A percentile compares a stretch with the other conserved stretches of the same genome.
These are phyloP conservation scores for Talaromyces proteolyticus DNA, from an alignment of 495 filamentous ascomycete species.

Conservation along the genomic window DNA sequence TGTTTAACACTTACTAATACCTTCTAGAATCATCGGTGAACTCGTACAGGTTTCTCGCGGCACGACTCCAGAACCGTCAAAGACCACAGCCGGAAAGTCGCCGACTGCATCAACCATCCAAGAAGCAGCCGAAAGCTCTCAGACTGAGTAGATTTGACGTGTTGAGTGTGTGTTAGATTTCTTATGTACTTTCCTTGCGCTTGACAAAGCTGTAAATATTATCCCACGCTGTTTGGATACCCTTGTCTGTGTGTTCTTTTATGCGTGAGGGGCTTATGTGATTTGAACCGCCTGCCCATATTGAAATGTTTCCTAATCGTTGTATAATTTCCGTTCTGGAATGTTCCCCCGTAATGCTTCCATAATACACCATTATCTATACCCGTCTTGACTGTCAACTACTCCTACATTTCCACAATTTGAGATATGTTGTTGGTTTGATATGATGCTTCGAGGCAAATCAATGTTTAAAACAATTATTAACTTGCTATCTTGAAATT, in stretches of 20 bases:
- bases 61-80: slow-evolving; percentile 21
- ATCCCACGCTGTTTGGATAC: background rate
- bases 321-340: background rate
- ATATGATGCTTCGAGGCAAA: too few species aligned
- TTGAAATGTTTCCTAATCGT: background rate
- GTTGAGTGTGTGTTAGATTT: background rate
- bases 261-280: too few species aligned
- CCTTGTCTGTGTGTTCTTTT: background rate
- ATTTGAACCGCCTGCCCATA: background rate
- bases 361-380: too few species aligned
- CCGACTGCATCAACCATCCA: background rate
- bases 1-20: too few species aligned
- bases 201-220: background rate
- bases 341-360: background rate
- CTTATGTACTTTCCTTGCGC: background rate
- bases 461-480: too few species aligned
- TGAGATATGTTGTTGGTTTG: too few species aligned
- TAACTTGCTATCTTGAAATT: too few species aligned
- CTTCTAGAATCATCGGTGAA: slow-evolving; percentile 34
- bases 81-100: background rate
- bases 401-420: too few species aligned
- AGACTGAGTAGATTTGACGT: background rate
- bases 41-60: slow-evolving; percentile 32
- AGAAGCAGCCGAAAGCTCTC: background rate
- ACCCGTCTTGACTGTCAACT: too few species aligned